These are phyloP conservation scores for Neoboletus brunneissimus DNA, from an alignment of 768 basidiomycete genomes.

Conservation along the genomic window DNA sequence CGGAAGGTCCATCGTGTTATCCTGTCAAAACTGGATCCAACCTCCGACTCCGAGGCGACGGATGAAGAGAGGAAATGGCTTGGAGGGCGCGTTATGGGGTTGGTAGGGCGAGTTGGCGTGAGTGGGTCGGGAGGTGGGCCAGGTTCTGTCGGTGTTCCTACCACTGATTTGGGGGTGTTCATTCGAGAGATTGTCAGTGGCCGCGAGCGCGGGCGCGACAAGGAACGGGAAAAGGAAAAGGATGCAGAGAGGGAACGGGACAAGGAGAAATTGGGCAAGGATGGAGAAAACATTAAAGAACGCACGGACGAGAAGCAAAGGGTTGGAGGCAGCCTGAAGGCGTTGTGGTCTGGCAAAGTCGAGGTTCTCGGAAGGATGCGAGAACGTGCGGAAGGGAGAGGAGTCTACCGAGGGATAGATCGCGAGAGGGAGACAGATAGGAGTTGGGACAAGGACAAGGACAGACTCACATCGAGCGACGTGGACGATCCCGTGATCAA, in stretches of 20 bases:
- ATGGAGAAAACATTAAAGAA: slow-evolving; percentile 34
- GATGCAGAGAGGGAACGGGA: slow-evolving; percentile 32
- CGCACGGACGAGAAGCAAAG: slow-evolving; percentile 35
- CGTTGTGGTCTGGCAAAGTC: slow-evolving; percentile 34
- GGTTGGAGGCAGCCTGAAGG: slow-evolving; percentile 32
- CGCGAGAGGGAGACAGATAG: slow-evolving; percentile 28
- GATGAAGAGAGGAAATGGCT: slow-evolving; percentile 33
- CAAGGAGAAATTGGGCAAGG: slow-evolving; percentile 36
- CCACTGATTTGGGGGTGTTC: slow-evolving; percentile 52
- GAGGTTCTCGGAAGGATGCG: slow-evolving; percentile 29
- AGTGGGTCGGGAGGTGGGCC: slow-evolving; percentile 36
- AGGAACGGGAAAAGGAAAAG: slow-evolving; percentile 37
- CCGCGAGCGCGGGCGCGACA: slow-evolving; percentile 29
- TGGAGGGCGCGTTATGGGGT: slow-evolving; percentile 35
- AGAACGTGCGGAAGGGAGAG: slow-evolving; percentile 27
- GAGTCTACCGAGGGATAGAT: slow-evolving; percentile 14
- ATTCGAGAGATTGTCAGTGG: slow-evolving; percentile 42
- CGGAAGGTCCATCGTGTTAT: slow-evolving; percentile 63
- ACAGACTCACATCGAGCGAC: slow-evolving; percentile 29
- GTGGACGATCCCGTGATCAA: slow-evolving; percentile 26
- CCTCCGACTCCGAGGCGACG: slow-evolving; percentile 31
- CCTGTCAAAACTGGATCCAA: slow-evolving; percentile 52
- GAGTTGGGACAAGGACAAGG: slow-evolving; percentile 27
- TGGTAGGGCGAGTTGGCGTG: slow-evolving; percentile 37
- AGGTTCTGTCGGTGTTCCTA: slow-evolving; percentile 43